Evolutionary conservation across 2,329 filamentous ascomycete species (phyloP), one percentile per base, ranked within the genome.

Genomic region (Aspergillus japonicus): DNA sequence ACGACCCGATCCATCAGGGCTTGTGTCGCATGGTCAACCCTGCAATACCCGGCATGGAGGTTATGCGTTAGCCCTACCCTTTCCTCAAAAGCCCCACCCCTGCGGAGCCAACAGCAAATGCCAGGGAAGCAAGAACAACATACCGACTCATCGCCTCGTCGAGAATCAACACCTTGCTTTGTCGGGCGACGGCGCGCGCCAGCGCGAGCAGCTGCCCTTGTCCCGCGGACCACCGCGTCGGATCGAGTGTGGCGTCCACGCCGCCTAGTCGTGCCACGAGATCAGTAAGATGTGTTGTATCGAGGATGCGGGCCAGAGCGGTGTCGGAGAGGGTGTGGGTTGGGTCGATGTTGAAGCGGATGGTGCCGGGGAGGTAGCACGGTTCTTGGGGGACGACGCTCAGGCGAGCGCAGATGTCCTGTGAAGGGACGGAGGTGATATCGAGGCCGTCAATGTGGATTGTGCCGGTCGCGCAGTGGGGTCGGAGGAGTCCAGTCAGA

Each of bases 61-160:
- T 35, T 12, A 1, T 6, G 14, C 11, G 14, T 35, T 35, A 35
- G 33, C 33, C 33, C 3, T 35, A 35, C 1, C 2, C 2, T 16
- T 5, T 12, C 33, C 4, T 6, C 33, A 35, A 16, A 12, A 5
- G 1, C 2, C 2, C 12, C 12, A 35, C 33, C 4, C 14, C 5
- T 11, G 10, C 12, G 5, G 14, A 35, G 1, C 2, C 2, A 14
- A 14, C 31, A 11, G 11, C 11, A 16, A 16, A 35, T 14, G 2
- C 10, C 14, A 49, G 23, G 5, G 12, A 16, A 14, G 23, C 2
- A 16, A 21, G 24, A 7, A 8, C 14, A 12, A 26, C 49, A 29
- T 33, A 51, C 49, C 49, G 49, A 51, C 49, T 35, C 49, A 51
- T 51, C 23, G 49, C 49, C 26, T 51, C 49, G n/a, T 51, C 49